Percentiles rank a stretch among this genome's conserved stretches.
phyloP scores from a whole-genome alignment of 768 basidiomycete species.

The Auricularia sp. region DNA sequence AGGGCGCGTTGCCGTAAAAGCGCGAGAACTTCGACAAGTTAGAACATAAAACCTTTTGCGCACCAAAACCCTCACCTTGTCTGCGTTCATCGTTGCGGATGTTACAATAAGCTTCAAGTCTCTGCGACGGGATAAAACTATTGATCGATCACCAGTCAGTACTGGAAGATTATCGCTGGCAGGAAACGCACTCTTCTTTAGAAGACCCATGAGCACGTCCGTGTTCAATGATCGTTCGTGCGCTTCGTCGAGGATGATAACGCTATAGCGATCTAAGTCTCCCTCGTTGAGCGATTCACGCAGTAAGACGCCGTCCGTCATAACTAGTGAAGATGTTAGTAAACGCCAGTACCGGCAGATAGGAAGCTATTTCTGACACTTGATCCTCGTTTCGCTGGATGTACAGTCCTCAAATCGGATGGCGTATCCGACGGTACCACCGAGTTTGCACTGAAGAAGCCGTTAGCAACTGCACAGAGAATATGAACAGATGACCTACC shows the following conservation, averaged over 20 bases:
- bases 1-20: constrained; percentile 93
- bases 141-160: not conserved
- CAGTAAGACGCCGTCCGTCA: constrained; percentile 98
- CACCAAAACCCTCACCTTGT: constrained; percentile 56
- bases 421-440: constrained; percentile 86
- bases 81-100: constrained; percentile 99
- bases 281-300: constrained; percentile 97
- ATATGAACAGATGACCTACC: constrained; percentile 33
- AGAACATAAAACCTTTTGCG: not conserved
- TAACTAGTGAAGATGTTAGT: constrained; percentile 44
- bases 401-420: constrained; percentile 99
- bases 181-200: constrained; percentile 69
- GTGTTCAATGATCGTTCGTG: constrained; percentile 97
- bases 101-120: constrained; percentile 96
- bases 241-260: constrained; percentile 98
- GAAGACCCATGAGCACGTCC: constrained; percentile 93
- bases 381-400: constrained; percentile 87
- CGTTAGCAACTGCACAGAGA: not conserved
- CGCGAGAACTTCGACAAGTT: constrained; percentile 70
- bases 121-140: constrained; percentile 78
- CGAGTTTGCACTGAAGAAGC: constrained; percentile 64
- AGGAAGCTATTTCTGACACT: constrained; percentile 51
- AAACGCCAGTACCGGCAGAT: not conserved
- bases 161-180: not conserved
- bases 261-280: constrained; percentile 93